A percentile compares a stretch with the other conserved stretches of the same genome.
phyloP scores from a whole-genome alignment of 1,139 yeast species.

The Spathaspora sp. region DNA sequence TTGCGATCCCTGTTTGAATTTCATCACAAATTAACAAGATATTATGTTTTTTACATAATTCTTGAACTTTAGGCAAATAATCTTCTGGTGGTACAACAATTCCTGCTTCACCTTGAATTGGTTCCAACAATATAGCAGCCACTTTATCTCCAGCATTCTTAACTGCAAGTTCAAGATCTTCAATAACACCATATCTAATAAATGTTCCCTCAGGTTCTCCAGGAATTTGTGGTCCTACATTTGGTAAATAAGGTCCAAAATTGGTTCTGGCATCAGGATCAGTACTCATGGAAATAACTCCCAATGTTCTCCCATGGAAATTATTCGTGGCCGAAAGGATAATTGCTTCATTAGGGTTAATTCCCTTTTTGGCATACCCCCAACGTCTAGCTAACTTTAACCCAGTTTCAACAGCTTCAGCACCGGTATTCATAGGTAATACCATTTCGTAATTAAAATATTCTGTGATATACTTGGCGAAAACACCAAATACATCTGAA shows the following conservation, averaged over 20 bases:
- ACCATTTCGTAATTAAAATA: conserved; percentile 90
- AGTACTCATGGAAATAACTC: conserved; percentile 93
- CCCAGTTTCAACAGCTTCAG: conserved; percentile 97
- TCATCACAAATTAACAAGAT: conserved; percentile 92
- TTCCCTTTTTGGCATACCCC: conserved; percentile 90
- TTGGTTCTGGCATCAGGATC: conserved; percentile 89
- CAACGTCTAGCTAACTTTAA: conserved; percentile 93
- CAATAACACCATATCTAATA: conserved; percentile 78
- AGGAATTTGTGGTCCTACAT: conserved; percentile 81
- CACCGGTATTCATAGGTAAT: conserved; percentile 98
- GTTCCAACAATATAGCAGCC: conserved; percentile 90
- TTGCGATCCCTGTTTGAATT: conserved; percentile 96
- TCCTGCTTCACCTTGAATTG: conserved; percentile 99
- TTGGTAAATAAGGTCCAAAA: conserved; percentile 86
- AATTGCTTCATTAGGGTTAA: conserved; percentile 80
- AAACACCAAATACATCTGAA: conserved; percentile 82
- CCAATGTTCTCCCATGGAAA: conserved; percentile 96
- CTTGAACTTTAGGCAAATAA: conserved; percentile 72
- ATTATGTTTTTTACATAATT: conserved; percentile 78
- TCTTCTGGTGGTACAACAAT: conserved; percentile 90
- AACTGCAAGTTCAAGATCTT: conserved; percentile 83
- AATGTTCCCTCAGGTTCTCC: conserved; percentile 52
- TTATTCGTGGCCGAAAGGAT: conserved; percentile 83
- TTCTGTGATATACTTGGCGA: conserved; percentile 86
- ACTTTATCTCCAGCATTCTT: conserved; percentile 83